These are phyloP conservation scores for Dicorynia guianensis DNA, from an alignment of 306 rosid genomes.

Conservation along the genomic window DNA sequence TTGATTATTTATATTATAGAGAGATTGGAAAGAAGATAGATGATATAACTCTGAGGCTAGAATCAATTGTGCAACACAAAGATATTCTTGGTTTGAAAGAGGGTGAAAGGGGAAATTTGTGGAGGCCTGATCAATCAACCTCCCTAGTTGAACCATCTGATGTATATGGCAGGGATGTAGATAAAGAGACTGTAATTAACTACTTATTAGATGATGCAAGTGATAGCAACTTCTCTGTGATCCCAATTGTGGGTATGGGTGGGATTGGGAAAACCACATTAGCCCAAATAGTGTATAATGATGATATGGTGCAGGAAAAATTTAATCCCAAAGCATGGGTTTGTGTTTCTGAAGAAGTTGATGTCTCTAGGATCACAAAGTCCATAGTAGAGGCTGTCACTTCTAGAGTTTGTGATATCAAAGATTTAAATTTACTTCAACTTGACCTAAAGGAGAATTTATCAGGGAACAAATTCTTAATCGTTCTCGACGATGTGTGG, in stretches of 20 bases:
- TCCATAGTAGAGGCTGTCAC: background rate
- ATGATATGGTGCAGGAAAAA: background rate
- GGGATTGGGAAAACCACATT: slow-evolving; percentile 37
- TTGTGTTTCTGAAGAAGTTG: slow-evolving; percentile 30
- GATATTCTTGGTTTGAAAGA: slow-evolving; percentile 19
- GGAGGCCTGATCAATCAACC: slow-evolving; percentile 19
- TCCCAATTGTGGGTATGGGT: slow-evolving; percentile 39
- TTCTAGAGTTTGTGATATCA: background rate
- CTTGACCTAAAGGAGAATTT: slow-evolving; percentile 23
- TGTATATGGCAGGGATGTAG: slow-evolving; percentile 30
- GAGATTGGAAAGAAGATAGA: background rate
- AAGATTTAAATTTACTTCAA: slow-evolving; percentile 21
- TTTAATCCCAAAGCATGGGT: slow-evolving; percentile 29
- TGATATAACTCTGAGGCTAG: background rate
- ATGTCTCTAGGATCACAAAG: background rate
- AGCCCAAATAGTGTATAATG: slow-evolving; percentile 24
- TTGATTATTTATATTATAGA: background rate
- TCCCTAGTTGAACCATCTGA: background rate
- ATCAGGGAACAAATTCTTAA: background rate
- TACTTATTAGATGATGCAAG: background rate
- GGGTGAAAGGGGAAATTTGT: background rate
- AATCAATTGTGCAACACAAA: background rate
- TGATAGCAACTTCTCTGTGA: background rate
- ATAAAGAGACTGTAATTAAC: background rate
- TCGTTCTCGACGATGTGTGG: slow-evolving; percentile 47